phyloP scores from a whole-genome alignment of 495 filamentous ascomycete genomes.

The Xylaria curta region DNA sequence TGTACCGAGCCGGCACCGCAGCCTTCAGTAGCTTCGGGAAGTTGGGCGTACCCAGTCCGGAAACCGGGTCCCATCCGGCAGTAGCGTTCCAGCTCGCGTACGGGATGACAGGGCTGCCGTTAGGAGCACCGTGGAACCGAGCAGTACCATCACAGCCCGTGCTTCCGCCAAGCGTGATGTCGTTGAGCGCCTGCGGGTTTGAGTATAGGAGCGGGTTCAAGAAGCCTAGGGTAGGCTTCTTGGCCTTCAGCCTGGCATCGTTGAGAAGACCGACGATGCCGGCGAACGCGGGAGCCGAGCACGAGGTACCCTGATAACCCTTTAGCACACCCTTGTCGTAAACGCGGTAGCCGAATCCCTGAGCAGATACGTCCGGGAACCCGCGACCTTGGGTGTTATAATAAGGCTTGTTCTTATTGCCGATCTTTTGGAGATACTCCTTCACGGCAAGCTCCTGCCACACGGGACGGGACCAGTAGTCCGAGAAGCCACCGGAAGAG shows the following conservation, averaged over 20 bases:
- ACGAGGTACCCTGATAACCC: conserved; percentile 43
- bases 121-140: conserved; percentile 52
- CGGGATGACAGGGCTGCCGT: conserved; percentile 33
- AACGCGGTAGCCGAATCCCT: conserved; percentile 59
- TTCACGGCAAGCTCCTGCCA: conserved; percentile 65
- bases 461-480: conserved; percentile 62
- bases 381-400: conserved; percentile 63
- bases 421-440: conserved; percentile 58
- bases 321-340: conserved; percentile 23
- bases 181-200: conserved; percentile 61
- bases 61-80: conserved; percentile 63
- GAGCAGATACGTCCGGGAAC: conserved; percentile 64
- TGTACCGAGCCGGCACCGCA: conserved; percentile 8
- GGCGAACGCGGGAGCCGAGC: conserved; percentile 39
- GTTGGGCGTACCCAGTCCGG: conserved; percentile 63
- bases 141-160: conserved; percentile 60
- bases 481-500: conserved; percentile 70
- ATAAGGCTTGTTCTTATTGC: conserved; percentile 44
- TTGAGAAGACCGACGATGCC: conserved; percentile 63
- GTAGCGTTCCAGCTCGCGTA: conserved; percentile 41
- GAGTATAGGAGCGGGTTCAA: conserved; percentile 65
- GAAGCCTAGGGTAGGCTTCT: conserved; percentile 63
- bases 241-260: conserved; percentile 58
- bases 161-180: conserved; percentile 63
- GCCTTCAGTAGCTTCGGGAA: conserved; percentile 52